Base-by-base conservation (phyloP, 2,329 filamentous ascomycete genomes). In the Verticillium longisporum region DNA sequence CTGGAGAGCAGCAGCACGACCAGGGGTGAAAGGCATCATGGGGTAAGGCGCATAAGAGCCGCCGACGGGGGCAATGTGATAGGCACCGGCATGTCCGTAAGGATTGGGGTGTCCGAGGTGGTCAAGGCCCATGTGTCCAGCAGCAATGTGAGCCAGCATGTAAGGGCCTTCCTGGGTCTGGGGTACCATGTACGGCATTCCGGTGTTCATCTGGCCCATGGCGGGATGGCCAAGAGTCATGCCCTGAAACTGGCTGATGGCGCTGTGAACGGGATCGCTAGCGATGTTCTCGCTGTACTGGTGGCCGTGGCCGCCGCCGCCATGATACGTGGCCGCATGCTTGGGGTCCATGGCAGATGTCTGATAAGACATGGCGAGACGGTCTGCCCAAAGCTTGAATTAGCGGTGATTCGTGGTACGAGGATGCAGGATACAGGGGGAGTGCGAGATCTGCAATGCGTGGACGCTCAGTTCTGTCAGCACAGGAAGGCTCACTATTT, bases 21-120 rank as follows among this genome's bases (percentile, higher is more conserved):
- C 80, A 21, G 83, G 80, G 13, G 82, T 83, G 68, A 78, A 83
- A 3, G 83, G 82, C 67, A 83, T 70, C 50, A 81, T 70, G 10
- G 73, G 69, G 63, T 75, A 75, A 4, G 72, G 71, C 10, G 73
- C 61, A 69, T 65, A 72, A 68, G 65, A 66, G 66, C 61, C 67
- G 56, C 72, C 73, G 64, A 73, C 66, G 58, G 70, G 72, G 9
- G 45, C 45, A 50, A 50, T n/a, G 61, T 74, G 71, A 66, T 74
- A 78, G 36, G 73, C 71, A 58, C 73, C 70, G 33, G 71, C 70
- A 59, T 74, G 75, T 58, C 73, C 73, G 67, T 75, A 77, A 6
- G 68, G 69, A 21, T 59, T 53, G 33, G 45, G 26, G 41, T 64
- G 63, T 15, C 60, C 41, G 13, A 65, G 59, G 13, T 75, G 74